Percentiles rank a stretch among this genome's conserved stretches.
Evolutionary conservation across 2,329 filamentous ascomycete species (phyloP).

Genomic region (Fusarium begoniae): DNA sequence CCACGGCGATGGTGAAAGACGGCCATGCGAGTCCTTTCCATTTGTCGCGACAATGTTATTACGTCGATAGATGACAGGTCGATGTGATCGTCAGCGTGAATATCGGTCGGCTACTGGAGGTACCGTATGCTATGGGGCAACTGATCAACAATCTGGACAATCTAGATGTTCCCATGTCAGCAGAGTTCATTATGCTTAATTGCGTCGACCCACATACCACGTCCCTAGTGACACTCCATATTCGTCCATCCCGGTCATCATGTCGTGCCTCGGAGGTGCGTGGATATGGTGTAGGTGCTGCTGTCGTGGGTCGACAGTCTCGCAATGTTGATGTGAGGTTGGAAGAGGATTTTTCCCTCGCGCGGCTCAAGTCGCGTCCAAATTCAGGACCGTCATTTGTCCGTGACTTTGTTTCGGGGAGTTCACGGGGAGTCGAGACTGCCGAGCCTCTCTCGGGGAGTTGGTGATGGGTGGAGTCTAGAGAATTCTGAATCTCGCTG

Average conservation of each 20-base stretch:
- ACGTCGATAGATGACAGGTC: constrained; percentile 14
- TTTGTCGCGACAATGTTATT: neutral
- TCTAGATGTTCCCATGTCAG: constrained; percentile 12
- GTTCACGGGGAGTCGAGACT: constrained; percentile 18
- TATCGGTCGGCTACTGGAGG: neutral
- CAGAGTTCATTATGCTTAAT: constrained; percentile 30
- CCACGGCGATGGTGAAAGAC: constrained; percentile 38
- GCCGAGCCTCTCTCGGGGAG: constrained; percentile 13
- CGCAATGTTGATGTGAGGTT: constrained; percentile 13
- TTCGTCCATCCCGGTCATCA: neutral
- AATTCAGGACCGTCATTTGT: constrained; percentile 13
- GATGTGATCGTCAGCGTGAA: neutral
- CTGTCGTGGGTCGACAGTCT: neutral
- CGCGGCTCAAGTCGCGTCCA: constrained; percentile 2
- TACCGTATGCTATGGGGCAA: neutral
- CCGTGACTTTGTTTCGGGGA: constrained; percentile 21
- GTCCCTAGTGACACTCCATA: constrained; percentile 1
- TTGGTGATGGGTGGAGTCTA: constrained; percentile 7
- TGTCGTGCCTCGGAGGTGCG: neutral
- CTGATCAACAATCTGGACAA: constrained; percentile 11
- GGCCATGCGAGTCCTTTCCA: neutral
- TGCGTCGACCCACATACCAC: constrained; percentile 24
- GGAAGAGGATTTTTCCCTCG: neutral
- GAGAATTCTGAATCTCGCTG: neutral
- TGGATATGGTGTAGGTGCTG: neutral